These are phyloP conservation scores for Prosopis cineraria DNA, from an alignment of 306 rosid species.

Conservation along the genomic window DNA sequence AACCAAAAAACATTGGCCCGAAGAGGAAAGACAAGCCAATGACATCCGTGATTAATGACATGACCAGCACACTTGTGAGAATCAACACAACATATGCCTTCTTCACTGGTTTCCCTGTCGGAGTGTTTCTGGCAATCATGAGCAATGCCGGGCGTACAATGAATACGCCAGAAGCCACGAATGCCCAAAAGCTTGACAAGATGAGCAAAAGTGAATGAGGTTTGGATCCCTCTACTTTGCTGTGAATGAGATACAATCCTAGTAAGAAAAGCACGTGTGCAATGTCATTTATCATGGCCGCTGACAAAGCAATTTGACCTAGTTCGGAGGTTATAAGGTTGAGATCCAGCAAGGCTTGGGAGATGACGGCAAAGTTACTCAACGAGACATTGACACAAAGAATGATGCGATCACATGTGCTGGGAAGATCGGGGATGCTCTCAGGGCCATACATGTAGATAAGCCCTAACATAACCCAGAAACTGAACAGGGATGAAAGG, in stretches of 20 bases:
- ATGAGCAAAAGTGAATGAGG: fast-evolving
- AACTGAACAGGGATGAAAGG: conserved; percentile 26
- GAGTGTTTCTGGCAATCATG: conserved; percentile 10
- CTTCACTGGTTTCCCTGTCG: conserved; percentile 30
- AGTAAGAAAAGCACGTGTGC: background rate
- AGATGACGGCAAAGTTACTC: conserved; percentile 30
- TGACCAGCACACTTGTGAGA: conserved; percentile 7
- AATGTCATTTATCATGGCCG: conserved; percentile 37
- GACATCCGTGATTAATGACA: conserved; percentile 8
- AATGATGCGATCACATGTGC: fast-evolving
- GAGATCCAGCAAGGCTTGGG: conserved; percentile 27
- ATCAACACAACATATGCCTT: conserved; percentile 16
- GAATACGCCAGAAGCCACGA: background rate
- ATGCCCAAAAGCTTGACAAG: background rate
- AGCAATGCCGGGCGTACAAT: conserved; percentile 17
- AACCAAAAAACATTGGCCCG: conserved; percentile 40
- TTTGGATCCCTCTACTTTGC: background rate
- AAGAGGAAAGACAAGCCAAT: conserved; percentile 18
- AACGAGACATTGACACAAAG: background rate
- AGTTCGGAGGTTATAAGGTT: conserved; percentile 43
- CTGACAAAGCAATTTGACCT: conserved; percentile 43
- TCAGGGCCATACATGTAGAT: background rate
- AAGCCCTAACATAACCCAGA: background rate
- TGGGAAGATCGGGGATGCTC: background rate
- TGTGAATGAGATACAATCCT: background rate